Evolutionary conservation across 169 alveolate genomes (phyloP).

Genomic region (Theileria sp.): DNA sequence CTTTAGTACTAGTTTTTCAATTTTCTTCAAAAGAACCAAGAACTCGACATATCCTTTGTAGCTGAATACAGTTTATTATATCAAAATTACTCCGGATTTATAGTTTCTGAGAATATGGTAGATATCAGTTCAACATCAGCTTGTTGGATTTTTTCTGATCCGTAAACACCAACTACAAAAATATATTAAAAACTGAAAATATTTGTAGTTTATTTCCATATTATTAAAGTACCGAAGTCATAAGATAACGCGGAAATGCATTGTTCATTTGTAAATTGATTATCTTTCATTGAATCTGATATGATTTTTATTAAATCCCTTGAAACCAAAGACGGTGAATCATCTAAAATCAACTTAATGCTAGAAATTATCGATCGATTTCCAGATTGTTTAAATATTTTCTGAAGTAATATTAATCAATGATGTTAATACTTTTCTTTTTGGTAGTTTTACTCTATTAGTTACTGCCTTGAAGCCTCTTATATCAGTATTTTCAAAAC

Average conservation of each 20-base stretch:
- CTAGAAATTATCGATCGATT: constrained; percentile 5
- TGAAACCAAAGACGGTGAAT: background rate
- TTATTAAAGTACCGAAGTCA: constrained; percentile 29
- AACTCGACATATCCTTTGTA: constrained; percentile 27
- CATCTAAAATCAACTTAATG: background rate
- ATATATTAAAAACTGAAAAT: background rate
- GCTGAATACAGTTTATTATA: background rate
- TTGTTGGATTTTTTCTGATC: constrained; percentile 57
- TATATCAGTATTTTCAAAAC: background rate
- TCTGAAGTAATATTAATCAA: constrained; percentile 1
- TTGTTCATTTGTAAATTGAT: constrained; percentile 26
- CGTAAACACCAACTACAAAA: constrained; percentile 30
- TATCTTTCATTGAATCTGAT: background rate
- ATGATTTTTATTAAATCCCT: constrained; percentile 5
- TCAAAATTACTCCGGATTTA: constrained; percentile 7
- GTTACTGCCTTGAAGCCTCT: constrained; percentile 1
- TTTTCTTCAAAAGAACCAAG: constrained; percentile 7
- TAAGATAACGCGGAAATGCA: constrained; percentile 41
- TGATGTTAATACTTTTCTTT: background rate
- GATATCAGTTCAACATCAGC: constrained; percentile 34
- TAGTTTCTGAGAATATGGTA: constrained; percentile 13
- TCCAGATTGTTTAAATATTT: background rate
- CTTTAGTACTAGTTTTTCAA: constrained; percentile 28
- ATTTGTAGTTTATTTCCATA: background rate
- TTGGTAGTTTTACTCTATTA: constrained; percentile 12